Conservation (phyloP, 495 filamentous ascomycete species). For the Penicillium daleae region DNA sequence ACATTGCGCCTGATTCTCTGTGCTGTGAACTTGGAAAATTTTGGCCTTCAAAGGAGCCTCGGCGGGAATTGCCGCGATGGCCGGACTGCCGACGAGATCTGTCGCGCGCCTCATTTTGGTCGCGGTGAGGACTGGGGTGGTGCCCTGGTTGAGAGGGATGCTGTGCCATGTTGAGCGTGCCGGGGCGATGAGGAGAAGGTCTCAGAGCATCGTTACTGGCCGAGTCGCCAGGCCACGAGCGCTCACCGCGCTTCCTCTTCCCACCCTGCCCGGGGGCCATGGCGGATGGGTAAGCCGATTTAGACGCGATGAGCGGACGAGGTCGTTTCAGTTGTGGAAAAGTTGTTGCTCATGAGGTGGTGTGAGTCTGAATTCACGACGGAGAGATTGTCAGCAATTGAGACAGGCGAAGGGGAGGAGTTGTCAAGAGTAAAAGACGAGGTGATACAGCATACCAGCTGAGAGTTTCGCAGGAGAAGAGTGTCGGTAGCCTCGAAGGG, state of each 20-base stretch:
- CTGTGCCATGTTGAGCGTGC: constrained; percentile 61
- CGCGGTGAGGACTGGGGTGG: constrained; percentile 42
- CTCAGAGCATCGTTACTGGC: constrained; percentile 53
- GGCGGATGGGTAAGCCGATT: constrained; percentile 27
- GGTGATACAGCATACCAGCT: constrained; percentile 23
- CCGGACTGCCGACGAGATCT: constrained; percentile 47
- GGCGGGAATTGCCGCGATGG: constrained; percentile 46
- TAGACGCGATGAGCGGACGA: constrained; percentile 35
- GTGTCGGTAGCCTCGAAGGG: constrained; percentile 7
- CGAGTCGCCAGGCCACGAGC: constrained; percentile 55
- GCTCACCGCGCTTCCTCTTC: constrained; percentile 63
- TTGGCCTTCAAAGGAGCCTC: constrained; percentile 35
- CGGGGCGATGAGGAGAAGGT: constrained; percentile 68
- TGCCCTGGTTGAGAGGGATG: constrained; percentile 37
- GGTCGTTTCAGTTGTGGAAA: constrained; percentile 33
- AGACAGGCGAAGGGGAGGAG: not conserved
- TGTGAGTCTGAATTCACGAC: constrained; percentile 28
- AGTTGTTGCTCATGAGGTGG: constrained; percentile 45
- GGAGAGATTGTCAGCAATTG: constrained; percentile 22
- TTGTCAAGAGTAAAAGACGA: not conserved
- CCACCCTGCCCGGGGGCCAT: constrained; percentile 58
- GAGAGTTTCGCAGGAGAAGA: constrained; percentile 11
- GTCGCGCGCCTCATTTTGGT: constrained; percentile 50
- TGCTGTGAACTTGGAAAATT: constrained; percentile 38
- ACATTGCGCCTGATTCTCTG: constrained; percentile 41